Evolutionary conservation across 352 stramenopile genomes (phyloP).

Genomic region (Globisporangium apiculatum): DNA sequence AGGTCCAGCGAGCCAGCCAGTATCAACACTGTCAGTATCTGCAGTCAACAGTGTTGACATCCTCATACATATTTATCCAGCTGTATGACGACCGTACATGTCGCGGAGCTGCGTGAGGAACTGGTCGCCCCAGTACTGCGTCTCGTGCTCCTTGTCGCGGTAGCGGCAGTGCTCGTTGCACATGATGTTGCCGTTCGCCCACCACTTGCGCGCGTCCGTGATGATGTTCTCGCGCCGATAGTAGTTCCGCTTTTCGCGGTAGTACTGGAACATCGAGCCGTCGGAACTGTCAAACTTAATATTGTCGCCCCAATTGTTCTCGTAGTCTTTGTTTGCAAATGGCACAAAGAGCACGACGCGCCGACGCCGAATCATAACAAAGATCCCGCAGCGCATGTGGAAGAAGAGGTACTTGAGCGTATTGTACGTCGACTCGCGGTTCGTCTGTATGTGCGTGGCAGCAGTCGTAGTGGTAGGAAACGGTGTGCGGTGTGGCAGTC

Average conservation of each 20-base stretch:
- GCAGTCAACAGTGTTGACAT: no score
- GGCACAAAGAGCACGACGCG: conserved; percentile 95
- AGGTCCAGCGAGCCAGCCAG: not conserved
- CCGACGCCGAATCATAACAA: conserved; percentile 96
- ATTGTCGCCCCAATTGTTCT: conserved; percentile 94
- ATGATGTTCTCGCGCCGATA: conserved; percentile 81
- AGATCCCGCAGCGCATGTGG: conserved; percentile 98
- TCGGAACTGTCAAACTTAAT: conserved; percentile 89
- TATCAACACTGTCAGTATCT: not conserved
- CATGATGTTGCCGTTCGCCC: conserved; percentile 99
- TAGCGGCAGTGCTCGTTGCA: conserved; percentile 94
- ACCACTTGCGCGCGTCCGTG: conserved; percentile 90
- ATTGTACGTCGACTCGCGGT: conserved; percentile 87
- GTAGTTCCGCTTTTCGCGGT: conserved; percentile 79
- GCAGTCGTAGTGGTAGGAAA: no score
- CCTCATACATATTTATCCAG: no score
- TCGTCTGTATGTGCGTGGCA: conserved; percentile 24
- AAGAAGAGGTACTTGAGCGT: conserved; percentile 98
- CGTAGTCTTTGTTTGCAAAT: conserved; percentile 96
- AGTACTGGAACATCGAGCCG: conserved; percentile 89
- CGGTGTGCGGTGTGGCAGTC: no score
- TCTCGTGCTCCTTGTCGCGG: conserved; percentile 85
- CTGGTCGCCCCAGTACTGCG: conserved; percentile 96
- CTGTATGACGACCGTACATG: conserved; percentile 48
- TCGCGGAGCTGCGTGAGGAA: conserved; percentile 95